Evolutionary conservation across 2,329 filamentous ascomycete genomes (phyloP), one percentile per base, ranked within the genome.

Genomic region (Aspergillus aculeatinus): DNA sequence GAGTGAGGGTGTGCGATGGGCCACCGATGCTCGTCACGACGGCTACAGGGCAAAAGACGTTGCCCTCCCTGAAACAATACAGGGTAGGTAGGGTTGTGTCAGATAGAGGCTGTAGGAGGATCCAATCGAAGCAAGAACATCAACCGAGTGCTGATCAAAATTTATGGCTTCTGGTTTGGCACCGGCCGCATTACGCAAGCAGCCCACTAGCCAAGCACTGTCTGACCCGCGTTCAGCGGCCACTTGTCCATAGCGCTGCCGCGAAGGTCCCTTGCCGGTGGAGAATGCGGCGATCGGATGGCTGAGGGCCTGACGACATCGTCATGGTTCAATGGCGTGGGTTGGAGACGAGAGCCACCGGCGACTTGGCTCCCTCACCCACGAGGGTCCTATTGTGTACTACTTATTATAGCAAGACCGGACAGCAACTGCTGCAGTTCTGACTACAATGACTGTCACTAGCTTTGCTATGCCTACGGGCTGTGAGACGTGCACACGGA

Each of bases 171-270:
- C 64, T 63, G 31, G 48, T 60, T 63, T 64, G 58, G 59, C 56
- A 63, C 61, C 59, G 59, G 47, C 51, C 53, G 67, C 71, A 73
- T 75, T 75, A 75, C 73, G 73, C 73, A 75, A 75, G 73, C 73
- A 70, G 66, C 48, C 65, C 63, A 57, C 62, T 60, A 61, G 69
- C 66, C 64, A 67, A 65, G 72, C 66, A 68, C 69, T 70, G 67
- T 49, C 44, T 62, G 67, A 67, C 67, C 69, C 67, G 66, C 68
- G 64, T 67, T 68, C 68, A 68, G 68, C 64, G 62, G 64, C 65
- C 67, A 69, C 65, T 71, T 71, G 68, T 68, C 68, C 68, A 72
- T 69, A 69, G 66, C 65, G 66, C 59, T 58, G 58, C 65, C 59
- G 64, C 65, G 59, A 65, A 64, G 69, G 72, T 74, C 72, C 73